A percentile compares a stretch with the other conserved stretches of the same genome.
These are phyloP conservation scores for Pythium utonaiense DNA, from an alignment of 352 stramenopile species.

Conservation along the genomic window DNA sequence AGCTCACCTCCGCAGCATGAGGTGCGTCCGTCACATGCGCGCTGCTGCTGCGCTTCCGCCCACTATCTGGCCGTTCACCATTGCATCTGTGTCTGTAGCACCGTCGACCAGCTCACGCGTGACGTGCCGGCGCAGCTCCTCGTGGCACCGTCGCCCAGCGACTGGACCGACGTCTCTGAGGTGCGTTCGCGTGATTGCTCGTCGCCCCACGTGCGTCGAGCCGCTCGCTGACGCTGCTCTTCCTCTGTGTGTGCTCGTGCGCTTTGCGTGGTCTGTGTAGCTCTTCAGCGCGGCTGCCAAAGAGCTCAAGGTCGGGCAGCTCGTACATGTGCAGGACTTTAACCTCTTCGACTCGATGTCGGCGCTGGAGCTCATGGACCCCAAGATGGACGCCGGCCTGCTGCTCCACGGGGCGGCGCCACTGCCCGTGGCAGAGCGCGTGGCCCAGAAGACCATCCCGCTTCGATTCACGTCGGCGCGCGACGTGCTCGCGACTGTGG, in stretches of 20 bases:
- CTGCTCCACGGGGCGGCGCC: slow-evolving; percentile 54
- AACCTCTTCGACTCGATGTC: slow-evolving; percentile 94
- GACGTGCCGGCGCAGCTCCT: slow-evolving; percentile 32
- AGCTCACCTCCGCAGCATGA: slow-evolving; percentile 10
- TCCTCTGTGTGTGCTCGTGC: no score
- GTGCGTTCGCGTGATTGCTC: slow-evolving; percentile 24
- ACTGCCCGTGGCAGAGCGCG: slow-evolving; percentile 48
- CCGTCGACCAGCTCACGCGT: slow-evolving; percentile 28
- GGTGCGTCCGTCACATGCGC: slow-evolving; percentile 11
- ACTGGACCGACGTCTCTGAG: slow-evolving; percentile 39
- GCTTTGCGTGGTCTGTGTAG: slow-evolving; percentile 16
- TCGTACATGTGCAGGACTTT: slow-evolving; percentile 81
- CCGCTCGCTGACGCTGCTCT: neutral
- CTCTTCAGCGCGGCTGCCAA: slow-evolving; percentile 61
- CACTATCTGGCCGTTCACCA: no score
- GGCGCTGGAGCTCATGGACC: slow-evolving; percentile 92
- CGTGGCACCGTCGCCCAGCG: slow-evolving; percentile 32
- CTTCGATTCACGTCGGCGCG: slow-evolving; percentile 61
- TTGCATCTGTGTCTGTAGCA: neutral
- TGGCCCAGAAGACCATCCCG: slow-evolving; percentile 36
- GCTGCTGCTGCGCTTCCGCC: neutral
- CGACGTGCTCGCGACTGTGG: slow-evolving; percentile 71
- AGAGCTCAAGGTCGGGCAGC: slow-evolving; percentile 75
- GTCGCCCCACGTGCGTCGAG: neutral
- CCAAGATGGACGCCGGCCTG: slow-evolving; percentile 93